Evolutionary conservation across 139 green algal species (phyloP), one percentile per base, ranked within the genome.

Genomic region (Haematococcus lacustris): DNA sequence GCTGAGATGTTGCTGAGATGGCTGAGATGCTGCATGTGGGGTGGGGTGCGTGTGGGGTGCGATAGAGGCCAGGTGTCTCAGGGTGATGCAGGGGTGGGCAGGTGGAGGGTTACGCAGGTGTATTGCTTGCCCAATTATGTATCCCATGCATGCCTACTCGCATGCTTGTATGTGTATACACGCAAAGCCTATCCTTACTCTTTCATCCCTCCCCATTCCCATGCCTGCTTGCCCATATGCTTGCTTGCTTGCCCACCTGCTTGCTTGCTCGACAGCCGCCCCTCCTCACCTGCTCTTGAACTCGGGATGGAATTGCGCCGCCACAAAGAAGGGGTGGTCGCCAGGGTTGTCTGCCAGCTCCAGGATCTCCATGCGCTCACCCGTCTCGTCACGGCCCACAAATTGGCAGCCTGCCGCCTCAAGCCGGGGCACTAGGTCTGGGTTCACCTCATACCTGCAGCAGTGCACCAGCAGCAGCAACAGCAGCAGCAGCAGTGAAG

Each of bases 311-410:
- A 91, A 95, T 76, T 95, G 94, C 23, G 85, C 83, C 3, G 82
- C 95, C 47, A 97, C 83, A 75, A 88, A 98, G 85, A 92, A 99
- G 3, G 89, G 90, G 78, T 99, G 95, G 37, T 76, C 73, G 0
- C 50, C 1, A 1, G 83, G 83, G 47, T 80, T 79, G 1, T 75
- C 66, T 4, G 65, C 38, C 61, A 99, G 77, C 87, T 99, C 95
- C 41, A 97, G 68, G 72, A 99, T 97, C 87, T 98, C 95, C 95
- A 98, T 99, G 68, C 95, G 89, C 66, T 86, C 79, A 1, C 88
- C 90, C 3, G 89, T 94, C 74, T 97, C 92, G 80, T 98, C 94
- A 38, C 90, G 88, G 38, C 92, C 92, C 68, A 98, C 94, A 84
- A 98, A 98, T 38, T 51, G 43, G 34, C 37, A 51, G 21, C 95